Conservation (phyloP, 2,329 filamentous ascomycete genomes). For the Cladophialophora psammophila region DNA sequence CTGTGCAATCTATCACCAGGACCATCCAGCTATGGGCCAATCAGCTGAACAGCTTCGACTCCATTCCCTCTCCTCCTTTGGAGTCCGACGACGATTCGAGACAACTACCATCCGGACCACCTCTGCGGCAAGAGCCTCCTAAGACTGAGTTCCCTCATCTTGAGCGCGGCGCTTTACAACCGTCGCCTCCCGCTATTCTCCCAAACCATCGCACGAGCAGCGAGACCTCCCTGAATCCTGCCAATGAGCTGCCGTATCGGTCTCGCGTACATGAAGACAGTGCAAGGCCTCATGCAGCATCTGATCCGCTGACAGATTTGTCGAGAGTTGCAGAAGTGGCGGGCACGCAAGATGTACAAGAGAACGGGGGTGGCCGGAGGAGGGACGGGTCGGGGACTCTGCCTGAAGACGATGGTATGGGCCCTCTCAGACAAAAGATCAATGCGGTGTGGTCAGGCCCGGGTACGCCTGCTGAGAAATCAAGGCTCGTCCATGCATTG, state of each 20-base stretch:
- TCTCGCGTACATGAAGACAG: conserved; percentile 35
- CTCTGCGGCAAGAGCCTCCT: conserved; percentile 18
- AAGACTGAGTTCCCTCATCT: conserved; percentile 35
- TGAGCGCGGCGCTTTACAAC: conserved; percentile 22
- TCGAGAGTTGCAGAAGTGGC: conserved; percentile 12
- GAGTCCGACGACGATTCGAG: conserved; percentile 37
- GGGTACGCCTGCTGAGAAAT: conserved; percentile 69
- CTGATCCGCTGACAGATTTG: conserved; percentile 33
- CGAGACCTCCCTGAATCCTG: conserved; percentile 40
- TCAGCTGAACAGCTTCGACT: conserved; percentile 40
- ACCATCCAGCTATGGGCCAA: conserved; percentile 41
- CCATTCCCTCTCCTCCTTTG: conserved; percentile 40
- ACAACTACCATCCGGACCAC: conserved; percentile 5
- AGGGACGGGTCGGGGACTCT: conserved; percentile 49
- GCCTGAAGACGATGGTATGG: conserved; percentile 83
- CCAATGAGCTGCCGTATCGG: conserved; percentile 35
- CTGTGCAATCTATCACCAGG: conserved; percentile 38
- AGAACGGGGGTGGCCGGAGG: conserved; percentile 37
- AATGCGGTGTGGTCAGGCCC: conserved; percentile 70
- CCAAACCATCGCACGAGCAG: conserved; percentile 35
- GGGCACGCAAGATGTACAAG: conserved; percentile 24
- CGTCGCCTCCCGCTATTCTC: conserved; percentile 22
- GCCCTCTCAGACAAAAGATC: conserved; percentile 70
- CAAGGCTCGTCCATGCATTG: conserved; percentile 72
- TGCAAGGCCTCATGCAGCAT: conserved; percentile 34